Evolutionary conservation across 1,139 yeast genomes (phyloP).

Genomic region (Blastobotrys elegans): DNA sequence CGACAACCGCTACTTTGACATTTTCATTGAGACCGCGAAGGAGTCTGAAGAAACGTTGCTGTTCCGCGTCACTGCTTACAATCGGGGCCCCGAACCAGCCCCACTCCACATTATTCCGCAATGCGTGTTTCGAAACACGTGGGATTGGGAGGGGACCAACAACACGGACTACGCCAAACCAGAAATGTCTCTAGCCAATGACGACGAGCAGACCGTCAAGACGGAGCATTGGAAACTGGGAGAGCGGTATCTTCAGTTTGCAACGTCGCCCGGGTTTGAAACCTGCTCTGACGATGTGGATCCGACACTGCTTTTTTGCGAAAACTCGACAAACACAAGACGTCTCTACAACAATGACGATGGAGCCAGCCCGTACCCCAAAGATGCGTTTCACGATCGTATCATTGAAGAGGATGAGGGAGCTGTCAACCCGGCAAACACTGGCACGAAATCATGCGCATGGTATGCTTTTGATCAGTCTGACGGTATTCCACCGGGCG

Average conservation of each 20-base stretch:
- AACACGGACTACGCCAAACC: slow-evolving; percentile 26
- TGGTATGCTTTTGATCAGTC: slow-evolving; percentile 74
- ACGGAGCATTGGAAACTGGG: slow-evolving; percentile 73
- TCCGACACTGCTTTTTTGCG: slow-evolving; percentile 76
- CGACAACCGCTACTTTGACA: slow-evolving; percentile 82
- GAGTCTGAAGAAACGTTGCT: slow-evolving; percentile 66
- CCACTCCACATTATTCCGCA: slow-evolving; percentile 88
- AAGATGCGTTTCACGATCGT: slow-evolving; percentile 89
- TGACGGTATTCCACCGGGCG: slow-evolving; percentile 82
- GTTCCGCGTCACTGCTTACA: slow-evolving; percentile 86
- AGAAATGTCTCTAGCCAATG: not conserved
- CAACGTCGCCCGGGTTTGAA: slow-evolving; percentile 78
- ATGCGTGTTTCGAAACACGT: slow-evolving; percentile 79
- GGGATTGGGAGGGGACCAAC: slow-evolving; percentile 75
- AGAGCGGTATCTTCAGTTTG: slow-evolving; percentile 62
- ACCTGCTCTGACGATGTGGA: slow-evolving; percentile 48
- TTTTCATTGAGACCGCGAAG: slow-evolving; percentile 88
- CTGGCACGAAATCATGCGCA: slow-evolving; percentile 76
- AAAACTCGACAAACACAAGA: slow-evolving; percentile 77
- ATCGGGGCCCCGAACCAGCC: slow-evolving; percentile 77
- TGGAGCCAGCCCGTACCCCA: slow-evolving; percentile 47
- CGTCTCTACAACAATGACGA: slow-evolving; percentile 54
- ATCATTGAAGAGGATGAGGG: slow-evolving; percentile 56
- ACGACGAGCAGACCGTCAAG: slow-evolving; percentile 40
- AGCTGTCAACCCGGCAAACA: slow-evolving; percentile 62